Percentiles rank a stretch among this genome's conserved stretches.
These are phyloP conservation scores for Lachancea dasiensis DNA, from an alignment of 805 yeast genomes.

Conservation along the genomic window DNA sequence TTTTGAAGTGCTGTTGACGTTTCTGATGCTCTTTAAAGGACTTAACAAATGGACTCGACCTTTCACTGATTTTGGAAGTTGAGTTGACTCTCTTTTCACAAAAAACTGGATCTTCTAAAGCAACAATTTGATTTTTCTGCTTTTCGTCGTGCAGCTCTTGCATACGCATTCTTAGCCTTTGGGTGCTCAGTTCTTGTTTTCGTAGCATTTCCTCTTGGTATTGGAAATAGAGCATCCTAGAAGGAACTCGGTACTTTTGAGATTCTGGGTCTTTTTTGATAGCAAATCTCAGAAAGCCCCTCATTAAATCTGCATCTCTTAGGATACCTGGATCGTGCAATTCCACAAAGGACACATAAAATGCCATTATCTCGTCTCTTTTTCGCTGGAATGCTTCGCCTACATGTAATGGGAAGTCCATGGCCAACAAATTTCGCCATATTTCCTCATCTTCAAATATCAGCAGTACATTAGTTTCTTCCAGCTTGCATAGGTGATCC, in stretches of 20 bases:
- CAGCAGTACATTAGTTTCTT: conserved; percentile 27
- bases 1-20: conserved; percentile 19
- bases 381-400: conserved; percentile 28
- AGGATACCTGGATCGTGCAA: conserved; percentile 12
- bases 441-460: conserved; percentile 36
- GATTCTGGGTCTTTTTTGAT: conserved; percentile 18
- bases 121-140: conserved; percentile 28
- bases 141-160: conserved; percentile 28
- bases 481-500: conserved; percentile 32
- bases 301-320: conserved; percentile 15
- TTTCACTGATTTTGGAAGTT: conserved; percentile 4
- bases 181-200: conserved; percentile 34
- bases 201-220: conserved; percentile 30
- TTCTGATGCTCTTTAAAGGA: conserved; percentile 18
- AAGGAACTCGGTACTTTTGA: conserved; percentile 32
- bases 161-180: conserved; percentile 31
- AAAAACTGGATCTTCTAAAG: conserved; percentile 21
- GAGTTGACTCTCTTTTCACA: conserved; percentile 13
- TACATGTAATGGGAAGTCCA: conserved; percentile 34
- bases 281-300: conserved; percentile 11
- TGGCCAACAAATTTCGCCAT: conserved; percentile 30
- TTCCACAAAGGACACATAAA: conserved; percentile 16
- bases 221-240: conserved; percentile 31
- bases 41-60: conserved; percentile 16
- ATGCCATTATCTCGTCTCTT: conserved; percentile 19